Evolutionary conservation across 352 stramenopile species (phyloP), one percentile per base, ranked within the genome.

Genomic region (Thraustotheca clavata): DNA sequence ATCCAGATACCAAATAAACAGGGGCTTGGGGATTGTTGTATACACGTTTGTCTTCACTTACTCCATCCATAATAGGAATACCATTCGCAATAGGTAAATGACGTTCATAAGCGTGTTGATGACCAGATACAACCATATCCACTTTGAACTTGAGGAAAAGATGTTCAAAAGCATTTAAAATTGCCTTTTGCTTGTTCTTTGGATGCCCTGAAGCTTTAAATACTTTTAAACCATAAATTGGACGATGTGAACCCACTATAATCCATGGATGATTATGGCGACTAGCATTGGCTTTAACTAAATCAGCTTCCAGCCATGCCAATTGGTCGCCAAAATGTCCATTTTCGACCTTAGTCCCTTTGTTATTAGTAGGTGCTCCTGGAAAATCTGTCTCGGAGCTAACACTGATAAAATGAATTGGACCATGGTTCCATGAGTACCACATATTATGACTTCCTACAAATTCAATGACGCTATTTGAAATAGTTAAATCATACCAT

Each of bases 101-200:
- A 2, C 87, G 76, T 63, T 96, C 81, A 67, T 94, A 97, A 39
- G 76, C 82, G 69, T 97, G 89, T 27, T 90, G 68, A 67, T 96
- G 89, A 7, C 88, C 88, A 0, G 79, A 71, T 22, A 96, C 55
- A 24, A 94, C 88, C 3, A 96, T 67, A 41, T 96, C 86, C 8
- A 97, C 87, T 22, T 79, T 72, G 79, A 91, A 92, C 69, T 89
- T 87, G 50, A 92, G 69, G 26, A 97, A 79, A 11, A 96, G 72
- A 22, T 71, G 73, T 60, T 96, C 88, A 39, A 97, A 90, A 0
- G 83, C 80, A 12, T 43, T 49, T 38, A 92, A 79, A 39, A 93
- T 50, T 27, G 71, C 43, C 27, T 63, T 67, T 27, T 71, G 71
- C 31, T 87, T 74, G 20, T 70, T 69, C 29, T n/a, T 60, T 5